Evolutionary conservation across 1,139 yeast genomes (phyloP).

Genomic region (Saccharomyces hybrid): DNA sequence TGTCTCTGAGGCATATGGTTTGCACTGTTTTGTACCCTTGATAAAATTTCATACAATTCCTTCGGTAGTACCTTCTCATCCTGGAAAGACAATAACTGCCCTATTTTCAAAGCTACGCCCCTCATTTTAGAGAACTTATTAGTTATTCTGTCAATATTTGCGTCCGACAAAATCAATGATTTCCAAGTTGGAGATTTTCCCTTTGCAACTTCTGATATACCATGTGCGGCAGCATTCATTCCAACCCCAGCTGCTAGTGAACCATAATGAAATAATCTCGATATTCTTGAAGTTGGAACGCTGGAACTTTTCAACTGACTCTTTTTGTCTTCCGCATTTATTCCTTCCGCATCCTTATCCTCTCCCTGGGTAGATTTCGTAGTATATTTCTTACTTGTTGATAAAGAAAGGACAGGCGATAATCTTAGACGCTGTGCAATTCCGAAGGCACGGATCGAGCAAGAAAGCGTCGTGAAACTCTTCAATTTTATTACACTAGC

Average conservation of each 20-base stretch:
- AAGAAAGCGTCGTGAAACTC: too few relatives aligned
- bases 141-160: constrained; percentile 82
- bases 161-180: constrained; percentile 65
- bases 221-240: constrained; percentile 73
- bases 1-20: constrained; percentile 96
- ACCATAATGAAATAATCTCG: constrained; percentile 88
- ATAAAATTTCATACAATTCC: constrained; percentile 72
- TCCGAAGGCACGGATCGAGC: too few relatives aligned
- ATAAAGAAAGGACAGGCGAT: too few relatives aligned
- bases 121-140: constrained; percentile 87
- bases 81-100: constrained; percentile 92
- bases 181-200: constrained; percentile 48
- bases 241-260: constrained; percentile 89
- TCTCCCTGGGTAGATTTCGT: constrained; percentile 4
- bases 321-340: neutral
- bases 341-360: neutral
- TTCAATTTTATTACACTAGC: too few relatives aligned
- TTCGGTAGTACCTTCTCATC: constrained; percentile 77
- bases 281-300: constrained; percentile 81
- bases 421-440: too few relatives aligned
- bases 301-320: constrained; percentile 47
- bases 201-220: constrained; percentile 58
- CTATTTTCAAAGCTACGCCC: constrained; percentile 95
- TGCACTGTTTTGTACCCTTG: constrained; percentile 87
- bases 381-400: too few relatives aligned